Base-by-base conservation (phyloP, 768 basidiomycete species). In the Pleurotus platypus region DNA sequence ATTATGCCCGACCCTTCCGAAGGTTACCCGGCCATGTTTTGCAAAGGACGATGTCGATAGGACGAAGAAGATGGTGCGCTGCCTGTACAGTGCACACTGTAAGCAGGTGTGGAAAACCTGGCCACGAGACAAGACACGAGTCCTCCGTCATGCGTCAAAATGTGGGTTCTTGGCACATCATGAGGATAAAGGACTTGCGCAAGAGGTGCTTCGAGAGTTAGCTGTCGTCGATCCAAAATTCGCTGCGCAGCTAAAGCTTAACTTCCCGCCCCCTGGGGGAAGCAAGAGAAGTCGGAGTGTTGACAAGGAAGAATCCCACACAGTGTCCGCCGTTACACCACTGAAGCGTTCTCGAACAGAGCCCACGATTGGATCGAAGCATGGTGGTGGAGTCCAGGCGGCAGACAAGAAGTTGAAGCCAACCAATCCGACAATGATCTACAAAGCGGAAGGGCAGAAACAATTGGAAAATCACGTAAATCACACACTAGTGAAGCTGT, bases 401-500 rank as follows among this genome's bases (percentile, higher is more conserved):
- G 43, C 13, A n/a, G 43, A 20, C 7, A 6, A 7, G 8, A 45
- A 45, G 20, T 45, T 45, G 8, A 45, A 45, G 13, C 43, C 43
- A 7, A 20, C 6, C 20, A 12, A 20, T 6, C 43, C 15, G 43
- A n/a, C 13, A 2, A n/a, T 11, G 3, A 45, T n/a, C 43, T 58
- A 53, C 30, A 27, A 22, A 13, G 45, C 39, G 15, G 54, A 49
- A 20, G 58, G 55, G 6, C 27, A 40, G 24, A 60, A 60, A 35
- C 13, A n/a, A 12, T 40, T 62, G 13, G 20, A 60, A 22, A 46
- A 49, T 1, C 37, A 18, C 4, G 39, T 38, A 9, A 37, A 62
- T 22, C 47, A 58, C 22, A 51, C 57, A 37, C 43, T 62, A 12
- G 37, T 62, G 7, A 43, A 54, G 18, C 46, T 60, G 22, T 20